Evolutionary conservation across 1,284 basidiomycete species (phyloP).

Genomic region (Cutaneotrichosporon sp.): DNA sequence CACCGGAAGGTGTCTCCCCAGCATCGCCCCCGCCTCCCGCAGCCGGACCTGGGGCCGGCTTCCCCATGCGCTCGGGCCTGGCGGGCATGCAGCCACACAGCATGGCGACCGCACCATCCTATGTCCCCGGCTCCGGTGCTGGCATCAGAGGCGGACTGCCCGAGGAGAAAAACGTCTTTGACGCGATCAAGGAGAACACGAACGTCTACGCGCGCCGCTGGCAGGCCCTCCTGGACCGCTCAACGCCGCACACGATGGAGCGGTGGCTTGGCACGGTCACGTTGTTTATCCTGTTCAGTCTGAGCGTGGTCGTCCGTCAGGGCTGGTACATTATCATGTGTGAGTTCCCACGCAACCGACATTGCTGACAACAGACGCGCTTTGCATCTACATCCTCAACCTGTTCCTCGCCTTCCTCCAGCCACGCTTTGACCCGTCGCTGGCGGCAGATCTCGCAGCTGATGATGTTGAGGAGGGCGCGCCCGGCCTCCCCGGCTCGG

Average conservation of each 20-base stretch:
- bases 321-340: slow-evolving; percentile 81
- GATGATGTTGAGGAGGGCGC: slow-evolving; percentile 95
- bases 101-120: slow-evolving; percentile 34
- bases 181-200: slow-evolving; percentile 50
- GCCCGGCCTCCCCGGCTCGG: slow-evolving; percentile 52
- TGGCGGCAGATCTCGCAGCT: slow-evolving; percentile 87
- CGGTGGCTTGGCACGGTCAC: slow-evolving; percentile 82
- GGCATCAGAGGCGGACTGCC: slow-evolving; percentile 38
- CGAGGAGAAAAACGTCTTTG: slow-evolving; percentile 53
- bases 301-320: slow-evolving; percentile 84
- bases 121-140: slow-evolving; percentile 34
- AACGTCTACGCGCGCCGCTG: slow-evolving; percentile 54
- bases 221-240: slow-evolving; percentile 81
- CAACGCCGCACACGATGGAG: slow-evolving; percentile 83
- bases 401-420: slow-evolving; percentile 57
- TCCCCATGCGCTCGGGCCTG: slow-evolving; percentile 49
- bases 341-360: slow-evolving; percentile 6
- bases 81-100: slow-evolving; percentile 49
- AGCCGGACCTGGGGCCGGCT: slow-evolving; percentile 51
- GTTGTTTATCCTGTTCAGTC: slow-evolving; percentile 73
- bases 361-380: slow-evolving; percentile 61
- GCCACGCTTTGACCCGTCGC: slow-evolving; percentile 82
- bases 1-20: background rate
- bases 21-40: slow-evolving; percentile 25
- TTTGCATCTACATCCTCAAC: slow-evolving; percentile 90